Evolutionary conservation across 202 grass and related monocot genomes (phyloP).

Genomic region (Eragrostis tef): DNA sequence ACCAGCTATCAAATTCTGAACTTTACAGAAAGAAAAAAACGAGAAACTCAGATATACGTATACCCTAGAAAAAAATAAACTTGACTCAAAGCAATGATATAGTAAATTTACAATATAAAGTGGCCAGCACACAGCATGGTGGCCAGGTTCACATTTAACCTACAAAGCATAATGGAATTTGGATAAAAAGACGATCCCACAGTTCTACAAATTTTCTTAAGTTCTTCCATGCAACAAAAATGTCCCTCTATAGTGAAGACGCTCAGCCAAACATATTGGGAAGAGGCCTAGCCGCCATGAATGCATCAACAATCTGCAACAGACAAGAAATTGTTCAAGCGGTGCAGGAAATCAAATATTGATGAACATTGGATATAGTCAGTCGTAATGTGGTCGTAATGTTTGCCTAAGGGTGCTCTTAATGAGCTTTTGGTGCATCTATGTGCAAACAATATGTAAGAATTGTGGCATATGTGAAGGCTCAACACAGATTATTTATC

Average conservation of each 20-base stretch:
- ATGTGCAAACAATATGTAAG: not conserved
- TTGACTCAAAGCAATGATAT: not conserved
- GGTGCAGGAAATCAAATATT: not conserved
- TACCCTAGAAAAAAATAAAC: slow-evolving; percentile 25
- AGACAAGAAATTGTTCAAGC: slow-evolving; percentile 6
- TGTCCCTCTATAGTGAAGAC: not conserved
- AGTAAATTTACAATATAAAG: slow-evolving; percentile 39
- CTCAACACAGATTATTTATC: not conserved
- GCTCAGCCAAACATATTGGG: slow-evolving; percentile 74
- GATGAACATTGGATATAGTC: not conserved
- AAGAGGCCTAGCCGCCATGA: slow-evolving; percentile 80
- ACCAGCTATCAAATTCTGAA: not conserved
- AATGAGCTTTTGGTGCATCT: not conserved
- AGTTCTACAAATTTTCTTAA: slow-evolving; percentile 14
- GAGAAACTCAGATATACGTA: not conserved
- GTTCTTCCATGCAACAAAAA: not conserved
- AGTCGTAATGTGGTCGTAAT: not conserved
- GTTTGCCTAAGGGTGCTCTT: not conserved
- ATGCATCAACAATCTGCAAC: slow-evolving; percentile 77
- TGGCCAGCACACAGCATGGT: not conserved
- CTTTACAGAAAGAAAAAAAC: too few relatives aligned
- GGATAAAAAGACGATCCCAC: not conserved
- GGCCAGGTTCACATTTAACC: slow-evolving; percentile 16
- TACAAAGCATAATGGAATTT: not conserved
- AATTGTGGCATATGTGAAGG: not conserved